These are phyloP conservation scores for Apiospora malaysiana DNA, from an alignment of 2,329 filamentous ascomycete genomes.

Conservation along the genomic window DNA sequence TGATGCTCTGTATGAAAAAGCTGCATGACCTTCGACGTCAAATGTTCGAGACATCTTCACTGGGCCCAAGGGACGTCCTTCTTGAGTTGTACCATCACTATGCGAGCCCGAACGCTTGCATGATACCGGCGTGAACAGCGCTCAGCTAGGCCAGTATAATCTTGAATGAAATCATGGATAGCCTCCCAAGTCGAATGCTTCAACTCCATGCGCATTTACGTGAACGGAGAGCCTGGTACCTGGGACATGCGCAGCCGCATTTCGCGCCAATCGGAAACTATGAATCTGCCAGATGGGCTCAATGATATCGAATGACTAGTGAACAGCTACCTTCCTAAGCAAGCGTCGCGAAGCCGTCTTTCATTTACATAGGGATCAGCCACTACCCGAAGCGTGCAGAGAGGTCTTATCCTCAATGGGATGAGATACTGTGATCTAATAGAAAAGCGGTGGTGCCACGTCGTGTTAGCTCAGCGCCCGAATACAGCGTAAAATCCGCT, in stretches of 20 bases:
- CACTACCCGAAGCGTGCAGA: neutral
- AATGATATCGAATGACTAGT: neutral
- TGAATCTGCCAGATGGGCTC: neutral
- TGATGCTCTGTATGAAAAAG: constrained; percentile 29
- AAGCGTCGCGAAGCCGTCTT: neutral
- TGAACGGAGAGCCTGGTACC: neutral
- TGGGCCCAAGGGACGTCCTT: neutral
- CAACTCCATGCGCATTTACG: no score
- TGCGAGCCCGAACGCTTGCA: no score
- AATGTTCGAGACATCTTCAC: neutral
- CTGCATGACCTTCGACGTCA: neutral
- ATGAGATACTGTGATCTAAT: neutral
- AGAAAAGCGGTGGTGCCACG: neutral
- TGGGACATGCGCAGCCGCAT: no score
- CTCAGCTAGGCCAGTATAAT: neutral
- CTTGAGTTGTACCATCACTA: neutral
- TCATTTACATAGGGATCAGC: neutral
- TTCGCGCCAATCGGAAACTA: neutral
- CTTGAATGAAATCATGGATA: neutral
- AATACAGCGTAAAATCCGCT: neutral
- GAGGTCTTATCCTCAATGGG: neutral
- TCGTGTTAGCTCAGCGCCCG: neutral
- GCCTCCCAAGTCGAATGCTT: neutral
- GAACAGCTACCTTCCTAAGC: neutral
- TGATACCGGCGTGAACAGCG: no score